Evolutionary conservation across 2,329 filamentous ascomycete species (phyloP), one percentile per base, ranked within the genome.

Genomic region (Whalleya microplaca): DNA sequence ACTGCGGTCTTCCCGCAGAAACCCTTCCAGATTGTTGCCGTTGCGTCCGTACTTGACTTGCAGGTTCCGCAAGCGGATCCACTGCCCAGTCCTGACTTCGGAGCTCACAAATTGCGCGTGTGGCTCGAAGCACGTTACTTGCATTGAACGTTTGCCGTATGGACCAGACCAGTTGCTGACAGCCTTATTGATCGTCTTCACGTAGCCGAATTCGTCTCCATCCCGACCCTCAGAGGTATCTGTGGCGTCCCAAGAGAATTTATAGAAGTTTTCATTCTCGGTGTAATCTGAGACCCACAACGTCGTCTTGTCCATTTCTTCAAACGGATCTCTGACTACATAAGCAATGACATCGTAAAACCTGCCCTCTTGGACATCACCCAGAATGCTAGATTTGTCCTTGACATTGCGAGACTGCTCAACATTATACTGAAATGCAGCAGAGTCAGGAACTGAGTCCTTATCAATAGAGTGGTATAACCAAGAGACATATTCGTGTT

Each of bases 221-320:
- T 84, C 80, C 41, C 72, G 73, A 4, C 70, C 68, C 2, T 59
- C 70, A 5, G 64, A 51, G 3, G 63, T 64, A 6, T 70, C 70
- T 1, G 70, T 63, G 19, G 59, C 66, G 21, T 69, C 68, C 56
- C 66, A 72, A 10, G 67, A 65, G 47, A 75, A 85, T 37, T 85
- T 73, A 62, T 81, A 87, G 55, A 97, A 86, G 1, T 67, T 57
- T 0, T 78, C 67, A 66, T 97, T 91, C 48, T 84, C 75, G 0
- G 92, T 96, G 71, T 93, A 96, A 72, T 97, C 93, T 0, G 90
- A 89, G 18, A 96, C 76, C 77, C 92, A 92, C 0, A 96, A 62
- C 4, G 85, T 84, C 12, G 83, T 73, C 54, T 74, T 82, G 21
- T 81, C 78, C 20, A 69, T 68, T 6, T 64, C 19, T 27, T 78